Conservation (phyloP, 148 eudicot species). For the Rhododendron simsii region DNA sequence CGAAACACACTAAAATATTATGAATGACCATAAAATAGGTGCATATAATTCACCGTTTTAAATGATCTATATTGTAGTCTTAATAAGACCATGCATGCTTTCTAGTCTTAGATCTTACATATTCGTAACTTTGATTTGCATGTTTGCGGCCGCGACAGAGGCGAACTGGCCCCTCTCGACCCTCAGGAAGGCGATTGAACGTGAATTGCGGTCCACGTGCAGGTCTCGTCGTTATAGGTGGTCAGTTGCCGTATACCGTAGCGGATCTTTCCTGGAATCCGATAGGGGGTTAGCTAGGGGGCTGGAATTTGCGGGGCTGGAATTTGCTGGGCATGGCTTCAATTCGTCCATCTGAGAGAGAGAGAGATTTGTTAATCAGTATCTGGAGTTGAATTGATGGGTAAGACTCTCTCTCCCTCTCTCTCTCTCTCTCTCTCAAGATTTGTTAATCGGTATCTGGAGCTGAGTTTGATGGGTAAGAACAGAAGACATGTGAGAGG, state of each 20-base stretch:
- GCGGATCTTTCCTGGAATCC: conserved; percentile 60
- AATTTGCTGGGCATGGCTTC: conserved; percentile 49
- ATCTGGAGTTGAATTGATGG: no score
- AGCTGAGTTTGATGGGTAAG: no score
- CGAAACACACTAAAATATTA: no score
- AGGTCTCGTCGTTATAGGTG: conserved; percentile 36
- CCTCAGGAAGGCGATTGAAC: conserved; percentile 20
- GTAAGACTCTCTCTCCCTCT: background rate
- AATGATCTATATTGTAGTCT: no score
- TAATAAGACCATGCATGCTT: no score
- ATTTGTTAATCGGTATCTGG: no score
- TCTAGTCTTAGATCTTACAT: no score
- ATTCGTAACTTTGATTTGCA: background rate
- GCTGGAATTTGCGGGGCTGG: conserved; percentile 45
- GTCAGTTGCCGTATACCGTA: conserved; percentile 48
- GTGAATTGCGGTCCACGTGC: conserved; percentile 61
- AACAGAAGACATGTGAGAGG: no score
- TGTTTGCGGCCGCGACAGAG: conserved; percentile 42
- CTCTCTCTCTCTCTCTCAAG: background rate
- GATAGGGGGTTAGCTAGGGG: conserved; percentile 52
- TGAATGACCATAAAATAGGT: no score
- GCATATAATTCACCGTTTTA: no score
- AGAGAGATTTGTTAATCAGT: no score
- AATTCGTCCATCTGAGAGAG: conserved; percentile 42
- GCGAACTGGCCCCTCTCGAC: conserved; percentile 32